phyloP scores from a whole-genome alignment of 345 rosid genomes.

The Camelina sativa region DNA sequence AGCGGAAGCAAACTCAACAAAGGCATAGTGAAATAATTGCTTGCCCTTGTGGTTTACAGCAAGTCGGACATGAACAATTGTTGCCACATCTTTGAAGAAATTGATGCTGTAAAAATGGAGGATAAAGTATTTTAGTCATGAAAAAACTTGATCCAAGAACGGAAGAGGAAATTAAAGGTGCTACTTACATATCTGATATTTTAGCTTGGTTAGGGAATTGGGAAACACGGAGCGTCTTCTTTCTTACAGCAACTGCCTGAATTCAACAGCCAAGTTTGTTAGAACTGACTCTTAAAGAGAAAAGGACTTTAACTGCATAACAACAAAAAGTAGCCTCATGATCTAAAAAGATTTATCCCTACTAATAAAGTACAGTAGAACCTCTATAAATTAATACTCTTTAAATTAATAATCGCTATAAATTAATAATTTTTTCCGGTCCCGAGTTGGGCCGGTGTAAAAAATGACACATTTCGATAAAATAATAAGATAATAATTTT shows the following conservation, averaged over 20 bases:
- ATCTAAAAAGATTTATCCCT: background rate
- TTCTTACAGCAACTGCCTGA: background rate
- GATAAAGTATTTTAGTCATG: background rate
- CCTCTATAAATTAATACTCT: too few relatives aligned
- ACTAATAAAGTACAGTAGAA: too few relatives aligned
- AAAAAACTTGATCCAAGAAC: background rate
- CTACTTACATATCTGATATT: background rate
- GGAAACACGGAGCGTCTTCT: background rate
- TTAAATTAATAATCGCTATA: too few relatives aligned
- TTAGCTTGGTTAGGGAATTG: background rate
- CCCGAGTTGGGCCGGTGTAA: too few relatives aligned
- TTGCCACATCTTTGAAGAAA: background rate
- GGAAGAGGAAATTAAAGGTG: background rate
- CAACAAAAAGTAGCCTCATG: background rate
- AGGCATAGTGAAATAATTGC: background rate
- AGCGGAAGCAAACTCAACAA: conserved; percentile 4
- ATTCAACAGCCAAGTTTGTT: background rate
- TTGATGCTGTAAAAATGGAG: background rate
- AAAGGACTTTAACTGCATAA: background rate
- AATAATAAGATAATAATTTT: too few relatives aligned
- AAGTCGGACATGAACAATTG: background rate
- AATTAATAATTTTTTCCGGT: too few relatives aligned
- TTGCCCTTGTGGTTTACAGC: background rate
- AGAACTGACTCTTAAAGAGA: background rate
- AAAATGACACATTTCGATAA: too few relatives aligned